A percentile compares a stretch with the other conserved stretches of the same genome.
phyloP scores from a whole-genome alignment of 1,284 basidiomycete genomes.

The Ustilago shanxiensis region DNA sequence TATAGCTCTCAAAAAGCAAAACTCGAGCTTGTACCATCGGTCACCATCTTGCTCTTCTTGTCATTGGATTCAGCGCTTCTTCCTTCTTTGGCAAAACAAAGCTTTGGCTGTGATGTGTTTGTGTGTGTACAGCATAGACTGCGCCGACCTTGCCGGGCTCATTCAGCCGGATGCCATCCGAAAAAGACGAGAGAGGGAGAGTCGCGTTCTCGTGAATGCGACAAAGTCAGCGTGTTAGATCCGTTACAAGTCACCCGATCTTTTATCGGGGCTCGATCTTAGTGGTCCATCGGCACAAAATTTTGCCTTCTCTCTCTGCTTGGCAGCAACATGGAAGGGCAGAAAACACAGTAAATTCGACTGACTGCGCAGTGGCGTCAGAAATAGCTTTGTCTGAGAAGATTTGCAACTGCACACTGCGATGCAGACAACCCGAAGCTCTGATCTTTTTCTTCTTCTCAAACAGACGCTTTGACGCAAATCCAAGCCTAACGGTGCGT shows the following conservation, averaged over 20 bases:
- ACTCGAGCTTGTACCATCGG: too few species aligned
- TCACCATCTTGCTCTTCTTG: neutral
- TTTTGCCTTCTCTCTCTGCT: too few species aligned
- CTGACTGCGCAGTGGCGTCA: conserved; percentile 19
- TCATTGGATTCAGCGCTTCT: neutral
- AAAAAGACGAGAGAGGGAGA: too few species aligned
- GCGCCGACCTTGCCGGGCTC: conserved; percentile 6
- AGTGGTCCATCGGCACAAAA: neutral
- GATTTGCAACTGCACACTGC: conserved; percentile 8
- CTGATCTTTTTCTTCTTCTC: neutral
- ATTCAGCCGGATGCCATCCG: conserved; percentile 4
- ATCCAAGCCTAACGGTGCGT: conserved; percentile 2
- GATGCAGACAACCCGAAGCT: neutral
- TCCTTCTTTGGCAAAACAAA: neutral
- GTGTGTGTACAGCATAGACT: too few species aligned
- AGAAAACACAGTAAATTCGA: neutral
- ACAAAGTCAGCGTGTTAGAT: neutral
- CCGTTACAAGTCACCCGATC: neutral
- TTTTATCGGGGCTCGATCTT: neutral
- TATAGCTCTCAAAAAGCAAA: too few species aligned
- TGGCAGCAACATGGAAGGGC: too few species aligned
- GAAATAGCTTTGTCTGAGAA: neutral
- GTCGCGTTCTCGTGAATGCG: neutral
- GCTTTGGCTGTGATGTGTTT: neutral
- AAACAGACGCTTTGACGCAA: conserved; percentile 1